Percentiles rank a stretch among this genome's conserved stretches.
These are phyloP conservation scores for Wickerhamiella azymoides DNA, from an alignment of 805 yeast genomes.

Conservation along the genomic window DNA sequence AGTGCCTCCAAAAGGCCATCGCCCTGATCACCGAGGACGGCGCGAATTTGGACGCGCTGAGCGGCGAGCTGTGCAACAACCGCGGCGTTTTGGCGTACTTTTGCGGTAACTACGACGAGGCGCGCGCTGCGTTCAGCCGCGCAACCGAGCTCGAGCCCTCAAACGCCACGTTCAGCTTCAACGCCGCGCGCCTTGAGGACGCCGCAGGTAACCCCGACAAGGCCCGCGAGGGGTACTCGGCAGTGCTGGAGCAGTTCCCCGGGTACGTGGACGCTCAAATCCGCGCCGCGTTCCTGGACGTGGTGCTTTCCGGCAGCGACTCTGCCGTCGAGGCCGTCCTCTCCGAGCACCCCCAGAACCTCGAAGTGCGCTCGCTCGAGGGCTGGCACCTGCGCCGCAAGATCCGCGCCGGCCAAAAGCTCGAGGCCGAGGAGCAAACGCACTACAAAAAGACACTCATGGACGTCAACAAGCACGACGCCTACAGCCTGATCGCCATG, in stretches of 20 bases:
- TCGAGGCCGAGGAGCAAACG: constrained; percentile 48
- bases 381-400: constrained; percentile 65
- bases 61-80: constrained; percentile 47
- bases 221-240: constrained; percentile 36
- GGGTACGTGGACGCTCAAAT: constrained; percentile 61
- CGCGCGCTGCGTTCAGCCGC: constrained; percentile 40
- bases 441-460: constrained; percentile 79
- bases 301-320: constrained; percentile 32
- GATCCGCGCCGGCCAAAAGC: constrained; percentile 25
- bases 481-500: constrained; percentile 75
- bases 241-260: constrained; percentile 48
- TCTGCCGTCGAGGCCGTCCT: constrained; percentile 37
- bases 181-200: constrained; percentile 65
- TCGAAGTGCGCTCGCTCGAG: constrained; percentile 80
- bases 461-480: constrained; percentile 66
- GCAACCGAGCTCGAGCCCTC: constrained; percentile 28
- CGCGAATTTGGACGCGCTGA: constrained; percentile 4
- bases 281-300: constrained; percentile 49
- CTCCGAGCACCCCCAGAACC: constrained; percentile 39
- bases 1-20: constrained; percentile 45
- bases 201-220: constrained; percentile 26
- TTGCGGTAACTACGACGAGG: constrained; percentile 43
- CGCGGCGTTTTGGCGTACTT: constrained; percentile 71
- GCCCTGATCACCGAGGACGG: constrained; percentile 31
- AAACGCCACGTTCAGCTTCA: constrained; percentile 42